Base-by-base conservation (phyloP, 2,329 filamentous ascomycete species). In the Cryphonectria nitschkei region DNA sequence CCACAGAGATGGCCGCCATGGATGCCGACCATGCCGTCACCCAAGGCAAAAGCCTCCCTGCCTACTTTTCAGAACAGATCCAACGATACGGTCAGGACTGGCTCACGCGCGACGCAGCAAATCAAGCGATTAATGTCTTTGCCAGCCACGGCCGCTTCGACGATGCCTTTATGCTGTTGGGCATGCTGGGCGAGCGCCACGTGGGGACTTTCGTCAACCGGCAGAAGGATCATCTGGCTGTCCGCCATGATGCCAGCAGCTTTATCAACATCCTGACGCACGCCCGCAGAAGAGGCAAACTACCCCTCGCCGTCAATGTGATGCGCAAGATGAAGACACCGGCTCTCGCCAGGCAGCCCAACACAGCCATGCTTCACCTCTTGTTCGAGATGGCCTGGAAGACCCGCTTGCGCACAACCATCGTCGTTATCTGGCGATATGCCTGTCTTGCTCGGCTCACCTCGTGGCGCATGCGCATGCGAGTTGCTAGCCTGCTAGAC, bases 71-170 rank as follows among this genome's bases (percentile, higher is more conserved):
- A 13, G 77, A 80, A 46, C 84, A 85, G 74, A 75, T 79, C 6
- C 76, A 77, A 11, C 79, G 82, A 3, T 87, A 87, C 75, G 84
- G 85, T 5, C 73, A 77, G 1, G 77, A 77, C n/a, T 88, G 86
- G 86, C 76, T 84, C 50, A 81, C 79, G 6, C 74, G 73, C 32
- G 73, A 75, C 6, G 78, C 82, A 1, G 75, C 81, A 56, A 81
- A 83, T 74, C 75, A 74, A 46, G 80, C 85, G 34, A 72, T 86
- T n/a, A 76, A 80, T 3, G 82, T 85, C 61, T 79, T 85, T 34
- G 80, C 83, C 64, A 77, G 80, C 41, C 80, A 85, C 75, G 77
- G 82, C 60, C 76, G 75, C 39, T 77, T 79, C 58, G 70, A 72
- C 37, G 77, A 79, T 26, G 75, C 75, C 63, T 65, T 66, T 11